Conservation (phyloP, 768 basidiomycete species). For the Rhizopogon roseolus region DNA sequence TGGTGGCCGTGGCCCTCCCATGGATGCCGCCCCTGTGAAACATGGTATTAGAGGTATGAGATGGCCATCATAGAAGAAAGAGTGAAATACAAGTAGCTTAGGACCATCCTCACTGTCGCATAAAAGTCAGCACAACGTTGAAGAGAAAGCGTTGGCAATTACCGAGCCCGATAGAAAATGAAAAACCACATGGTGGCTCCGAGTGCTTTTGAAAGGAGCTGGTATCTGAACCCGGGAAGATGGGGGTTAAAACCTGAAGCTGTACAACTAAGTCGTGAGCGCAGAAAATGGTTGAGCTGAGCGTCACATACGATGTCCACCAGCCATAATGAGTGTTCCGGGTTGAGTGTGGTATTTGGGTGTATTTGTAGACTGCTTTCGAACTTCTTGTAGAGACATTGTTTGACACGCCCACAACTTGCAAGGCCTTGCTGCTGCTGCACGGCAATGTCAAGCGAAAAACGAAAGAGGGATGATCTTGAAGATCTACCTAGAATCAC, state of each 20-base stretch:
- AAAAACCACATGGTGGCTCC: conserved; percentile 99
- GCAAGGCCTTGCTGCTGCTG: conserved; percentile 5
- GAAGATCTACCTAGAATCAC: conserved; percentile 28
- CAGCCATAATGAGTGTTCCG: conserved; percentile 28
- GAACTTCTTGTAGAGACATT: not conserved
- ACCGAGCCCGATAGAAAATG: conserved; percentile 95
- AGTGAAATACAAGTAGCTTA: conserved; percentile 56
- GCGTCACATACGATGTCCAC: conserved; percentile 20
- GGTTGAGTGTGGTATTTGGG: conserved; percentile 16
- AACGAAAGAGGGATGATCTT: conserved; percentile 18
- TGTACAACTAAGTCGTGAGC: conserved; percentile 17
- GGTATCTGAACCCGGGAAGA: conserved; percentile 71
- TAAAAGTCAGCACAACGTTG: not conserved
- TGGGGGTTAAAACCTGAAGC: conserved; percentile 87
- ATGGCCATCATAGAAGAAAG: not conserved
- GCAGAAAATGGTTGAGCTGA: not conserved
- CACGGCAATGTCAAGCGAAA: conserved; percentile 14
- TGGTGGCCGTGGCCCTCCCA: conserved; percentile 57
- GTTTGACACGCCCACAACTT: not conserved
- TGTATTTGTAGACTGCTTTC: conserved; percentile 11
- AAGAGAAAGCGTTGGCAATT: conserved; percentile 24
- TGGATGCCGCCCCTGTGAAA: conserved; percentile 53
- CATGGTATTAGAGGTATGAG: not conserved
- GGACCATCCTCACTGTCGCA: conserved; percentile 65
- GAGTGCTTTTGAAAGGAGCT: conserved; percentile 76